A percentile compares a stretch with the other conserved stretches of the same genome.
These are phyloP conservation scores for Termitomyces sp. DNA, from an alignment of 768 basidiomycete genomes.

Conservation along the genomic window DNA sequence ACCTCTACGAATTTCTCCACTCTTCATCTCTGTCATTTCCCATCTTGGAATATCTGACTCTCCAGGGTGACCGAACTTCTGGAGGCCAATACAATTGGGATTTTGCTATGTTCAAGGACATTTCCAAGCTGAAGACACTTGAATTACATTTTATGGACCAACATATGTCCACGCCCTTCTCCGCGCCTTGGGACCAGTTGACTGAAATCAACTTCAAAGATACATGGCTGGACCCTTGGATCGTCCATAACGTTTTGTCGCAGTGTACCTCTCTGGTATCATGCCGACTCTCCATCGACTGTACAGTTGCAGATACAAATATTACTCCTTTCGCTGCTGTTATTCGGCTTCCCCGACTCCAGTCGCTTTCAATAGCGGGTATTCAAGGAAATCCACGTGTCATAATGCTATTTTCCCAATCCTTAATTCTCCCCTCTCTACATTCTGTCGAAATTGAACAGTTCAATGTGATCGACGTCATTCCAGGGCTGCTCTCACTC, in stretches of 20 bases:
- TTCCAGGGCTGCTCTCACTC: neutral
- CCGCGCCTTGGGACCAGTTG: neutral
- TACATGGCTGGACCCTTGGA: neutral
- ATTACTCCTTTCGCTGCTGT: neutral
- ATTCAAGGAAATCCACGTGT: neutral
- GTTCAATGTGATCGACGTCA: too few species aligned
- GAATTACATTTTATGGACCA: neutral
- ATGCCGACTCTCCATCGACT: neutral
- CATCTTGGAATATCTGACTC: neutral
- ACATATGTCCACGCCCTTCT: neutral
- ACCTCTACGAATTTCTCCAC: neutral
- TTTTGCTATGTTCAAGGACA: neutral
- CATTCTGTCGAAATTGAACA: neutral
- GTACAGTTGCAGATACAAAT: neutral
- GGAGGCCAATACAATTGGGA: too few species aligned
- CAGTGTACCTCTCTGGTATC: neutral
- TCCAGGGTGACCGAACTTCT: too few species aligned
- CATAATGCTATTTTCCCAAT: neutral
- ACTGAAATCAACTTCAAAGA: neutral
- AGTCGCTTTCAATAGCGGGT: neutral
- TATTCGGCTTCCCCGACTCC: neutral
- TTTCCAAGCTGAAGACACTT: neutral
- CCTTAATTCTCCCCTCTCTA: neutral
- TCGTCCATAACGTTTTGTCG: neutral
- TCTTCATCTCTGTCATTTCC: neutral